Evolutionary conservation across 2,329 filamentous ascomycete genomes (phyloP).

Genomic region (Pseudocercospora fijiensis): DNA sequence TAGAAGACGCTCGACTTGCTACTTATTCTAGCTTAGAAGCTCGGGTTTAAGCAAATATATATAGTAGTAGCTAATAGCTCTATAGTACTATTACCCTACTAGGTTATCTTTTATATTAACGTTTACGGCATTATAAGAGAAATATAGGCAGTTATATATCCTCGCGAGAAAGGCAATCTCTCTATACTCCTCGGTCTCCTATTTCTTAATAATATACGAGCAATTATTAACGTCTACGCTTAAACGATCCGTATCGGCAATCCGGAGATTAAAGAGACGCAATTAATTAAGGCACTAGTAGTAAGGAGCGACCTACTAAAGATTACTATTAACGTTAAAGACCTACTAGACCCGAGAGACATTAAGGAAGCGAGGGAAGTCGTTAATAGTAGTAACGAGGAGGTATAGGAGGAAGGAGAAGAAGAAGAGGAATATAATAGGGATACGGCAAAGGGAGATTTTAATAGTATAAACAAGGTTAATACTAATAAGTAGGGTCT

Average conservation of each 20-base stretch:
- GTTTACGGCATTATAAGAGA: background rate
- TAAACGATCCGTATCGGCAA: background rate
- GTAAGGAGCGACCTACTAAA: background rate
- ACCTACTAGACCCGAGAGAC: background rate
- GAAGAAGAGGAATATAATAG: background rate
- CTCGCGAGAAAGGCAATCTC: background rate
- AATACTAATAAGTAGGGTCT: background rate
- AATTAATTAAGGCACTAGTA: background rate
- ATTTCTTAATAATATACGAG: background rate
- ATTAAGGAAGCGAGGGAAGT: background rate
- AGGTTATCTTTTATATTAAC: background rate
- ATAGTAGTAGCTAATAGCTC: background rate
- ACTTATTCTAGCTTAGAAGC: background rate
- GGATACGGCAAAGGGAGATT: background rate
- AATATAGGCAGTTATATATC: background rate
- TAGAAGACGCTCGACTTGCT: background rate
- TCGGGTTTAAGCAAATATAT: background rate
- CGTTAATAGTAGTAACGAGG: background rate
- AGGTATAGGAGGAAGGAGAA: background rate
- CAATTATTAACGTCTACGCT: background rate
- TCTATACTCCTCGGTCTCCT: background rate
- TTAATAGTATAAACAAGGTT: background rate
- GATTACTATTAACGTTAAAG: background rate
- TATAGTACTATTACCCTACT: background rate
- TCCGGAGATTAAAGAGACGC: background rate